A percentile compares a stretch with the other conserved stretches of the same genome.
These are phyloP conservation scores for Carex myosuroides DNA, from an alignment of 176 grass and related monocot species.

Conservation along the genomic window DNA sequence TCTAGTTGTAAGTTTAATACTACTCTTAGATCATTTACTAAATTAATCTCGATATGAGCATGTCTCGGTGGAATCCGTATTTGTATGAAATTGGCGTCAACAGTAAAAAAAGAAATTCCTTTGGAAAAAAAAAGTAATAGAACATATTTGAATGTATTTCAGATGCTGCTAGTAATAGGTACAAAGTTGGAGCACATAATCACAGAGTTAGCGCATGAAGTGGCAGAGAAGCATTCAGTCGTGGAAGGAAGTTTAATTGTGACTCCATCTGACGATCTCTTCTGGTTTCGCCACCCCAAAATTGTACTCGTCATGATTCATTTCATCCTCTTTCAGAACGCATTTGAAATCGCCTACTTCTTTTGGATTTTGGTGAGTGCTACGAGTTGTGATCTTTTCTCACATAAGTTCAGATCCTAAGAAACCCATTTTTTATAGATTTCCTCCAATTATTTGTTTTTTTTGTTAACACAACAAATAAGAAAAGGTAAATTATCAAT, in stretches of 20 bases:
- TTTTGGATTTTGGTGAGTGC: slow-evolving; percentile 31
- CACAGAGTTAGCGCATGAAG: slow-evolving; percentile 52
- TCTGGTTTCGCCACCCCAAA: slow-evolving; percentile 64
- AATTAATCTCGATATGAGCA: not conserved
- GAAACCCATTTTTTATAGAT: not conserved
- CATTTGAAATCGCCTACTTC: too few relatives aligned
- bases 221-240: slow-evolving; percentile 41
- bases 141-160: not conserved
- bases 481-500: too few relatives aligned
- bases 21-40: not conserved
- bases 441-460: not conserved
- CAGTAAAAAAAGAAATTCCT: not conserved
- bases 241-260: slow-evolving; percentile 56
- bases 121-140: not conserved
- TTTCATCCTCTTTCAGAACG: too few relatives aligned
- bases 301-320: not conserved
- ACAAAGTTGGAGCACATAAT: slow-evolving; percentile 90
- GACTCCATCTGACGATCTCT: slow-evolving; percentile 54
- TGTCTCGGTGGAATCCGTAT: not conserved
- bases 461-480: not conserved
- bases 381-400: not conserved
- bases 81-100: not conserved
- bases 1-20: slow-evolving; percentile 62
- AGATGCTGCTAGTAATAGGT: not conserved
- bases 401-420: not conserved